phyloP scores from a whole-genome alignment of 2,329 filamentous ascomycete species.

The Ceratocystis huliohia region DNA sequence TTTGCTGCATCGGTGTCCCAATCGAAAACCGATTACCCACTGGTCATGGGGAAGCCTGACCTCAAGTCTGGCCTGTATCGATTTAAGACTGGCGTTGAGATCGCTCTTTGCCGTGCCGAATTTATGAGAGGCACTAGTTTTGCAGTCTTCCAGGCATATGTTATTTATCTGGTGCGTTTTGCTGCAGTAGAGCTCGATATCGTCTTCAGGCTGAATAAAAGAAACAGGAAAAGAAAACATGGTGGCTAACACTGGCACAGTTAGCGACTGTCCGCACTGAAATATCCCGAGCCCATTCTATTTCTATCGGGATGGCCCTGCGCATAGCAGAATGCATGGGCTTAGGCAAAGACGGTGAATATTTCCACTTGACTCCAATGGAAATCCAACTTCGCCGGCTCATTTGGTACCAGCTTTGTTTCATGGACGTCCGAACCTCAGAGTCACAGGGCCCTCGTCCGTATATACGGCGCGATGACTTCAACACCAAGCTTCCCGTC shows the following conservation, averaged over 20 bases:
- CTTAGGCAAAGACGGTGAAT: conserved; percentile 55
- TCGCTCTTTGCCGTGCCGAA: conserved; percentile 53
- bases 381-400: conserved; percentile 60
- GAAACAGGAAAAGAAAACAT: too few relatives aligned
- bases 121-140: conserved; percentile 54
- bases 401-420: conserved; percentile 67
- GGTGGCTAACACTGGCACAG: conserved; percentile 28
- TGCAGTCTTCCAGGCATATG: conserved; percentile 64
- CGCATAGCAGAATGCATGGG: conserved; percentile 68
- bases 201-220: background rate
- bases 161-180: conserved; percentile 56
- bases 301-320: conserved; percentile 57
- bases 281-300: conserved; percentile 60
- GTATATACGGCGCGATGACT: conserved; percentile 60
- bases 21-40: conserved; percentile 43
- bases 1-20: conserved; percentile 58
- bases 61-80: conserved; percentile 41
- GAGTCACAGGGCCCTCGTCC: conserved; percentile 62
- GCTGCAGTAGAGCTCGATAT: background rate
- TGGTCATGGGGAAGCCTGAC: conserved; percentile 23
- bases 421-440: conserved; percentile 61
- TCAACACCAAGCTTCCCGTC: conserved; percentile 58
- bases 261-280: conserved; percentile 60
- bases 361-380: conserved; percentile 51
- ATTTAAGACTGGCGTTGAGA: conserved; percentile 54